phyloP scores from a whole-genome alignment of 1,139 yeast genomes.

The Candida pseudoviswanathii region DNA sequence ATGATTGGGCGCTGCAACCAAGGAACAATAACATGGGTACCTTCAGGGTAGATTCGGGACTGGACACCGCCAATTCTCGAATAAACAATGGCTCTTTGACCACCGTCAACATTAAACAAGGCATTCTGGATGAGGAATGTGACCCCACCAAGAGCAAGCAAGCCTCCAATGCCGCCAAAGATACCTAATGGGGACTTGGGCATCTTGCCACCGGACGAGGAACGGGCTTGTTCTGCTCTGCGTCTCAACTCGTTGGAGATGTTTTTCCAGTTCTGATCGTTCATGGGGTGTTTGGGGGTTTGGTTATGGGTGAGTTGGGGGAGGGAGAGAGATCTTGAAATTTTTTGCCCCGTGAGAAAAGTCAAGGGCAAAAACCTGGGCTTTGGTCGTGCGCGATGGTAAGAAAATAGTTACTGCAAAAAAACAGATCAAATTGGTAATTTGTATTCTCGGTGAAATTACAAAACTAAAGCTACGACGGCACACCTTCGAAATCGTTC shows the following conservation, averaged over 20 bases:
- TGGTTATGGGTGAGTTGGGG: not conserved
- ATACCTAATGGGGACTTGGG: conserved; percentile 59
- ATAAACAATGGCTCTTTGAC: conserved; percentile 95
- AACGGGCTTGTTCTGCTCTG: conserved; percentile 55
- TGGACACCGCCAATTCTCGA: conserved; percentile 87
- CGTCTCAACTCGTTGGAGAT: conserved; percentile 68
- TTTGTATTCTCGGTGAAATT: not conserved
- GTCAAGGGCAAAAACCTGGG: not conserved
- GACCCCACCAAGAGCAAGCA: conserved; percentile 72
- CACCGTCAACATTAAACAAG: conserved; percentile 96
- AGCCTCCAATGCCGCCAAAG: conserved; percentile 80
- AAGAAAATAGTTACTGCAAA: conserved; percentile 1
- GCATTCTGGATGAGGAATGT: conserved; percentile 70
- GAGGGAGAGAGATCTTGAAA: not conserved
- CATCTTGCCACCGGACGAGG: conserved; percentile 22
- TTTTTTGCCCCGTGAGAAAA: too few relatives aligned
- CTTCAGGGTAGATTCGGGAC: conserved; percentile 86
- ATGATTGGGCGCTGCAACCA: conserved; percentile 94
- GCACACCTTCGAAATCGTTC: conserved; percentile 49
- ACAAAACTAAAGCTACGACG: conserved; percentile 24
- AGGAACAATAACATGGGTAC: conserved; percentile 92
- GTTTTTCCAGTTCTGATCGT: conserved; percentile 65
- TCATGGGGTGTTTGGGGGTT: conserved; percentile 19
- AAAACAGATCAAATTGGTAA: not conserved
- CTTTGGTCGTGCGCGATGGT: not conserved